These are phyloP conservation scores for Ogataea populi-albae DNA, from an alignment of 805 yeast species.

Conservation along the genomic window DNA sequence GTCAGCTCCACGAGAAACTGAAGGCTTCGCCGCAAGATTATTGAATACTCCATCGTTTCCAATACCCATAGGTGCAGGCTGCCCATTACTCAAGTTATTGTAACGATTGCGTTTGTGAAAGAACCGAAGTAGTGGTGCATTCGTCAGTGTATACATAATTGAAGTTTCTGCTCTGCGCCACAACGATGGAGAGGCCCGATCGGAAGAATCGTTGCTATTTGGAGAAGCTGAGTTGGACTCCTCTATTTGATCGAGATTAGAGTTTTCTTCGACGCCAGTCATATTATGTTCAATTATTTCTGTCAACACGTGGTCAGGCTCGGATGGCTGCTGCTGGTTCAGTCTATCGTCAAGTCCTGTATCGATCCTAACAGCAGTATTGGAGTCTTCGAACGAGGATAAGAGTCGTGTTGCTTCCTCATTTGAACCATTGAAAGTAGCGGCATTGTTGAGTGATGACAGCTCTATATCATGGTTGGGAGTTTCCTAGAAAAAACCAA, in stretches of 20 bases:
- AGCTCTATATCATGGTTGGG: no score
- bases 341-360: slow-evolving; percentile 3
- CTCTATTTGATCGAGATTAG: not conserved
- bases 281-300: slow-evolving; percentile 6
- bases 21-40: slow-evolving; percentile 85
- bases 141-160: slow-evolving; percentile 16
- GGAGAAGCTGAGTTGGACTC: no score
- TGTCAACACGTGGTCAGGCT: slow-evolving; percentile 2
- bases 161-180: slow-evolving; percentile 11
- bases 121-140: slow-evolving; percentile 31
- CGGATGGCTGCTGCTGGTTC: slow-evolving; percentile 1
- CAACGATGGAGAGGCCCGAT: no score
- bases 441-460: no score
- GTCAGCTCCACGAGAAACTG: slow-evolving; percentile 38
- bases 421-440: no score
- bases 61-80: slow-evolving; percentile 31
- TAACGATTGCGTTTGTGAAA: slow-evolving; percentile 25
- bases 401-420: no score
- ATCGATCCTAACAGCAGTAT: not conserved
- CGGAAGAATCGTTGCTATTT: no score
- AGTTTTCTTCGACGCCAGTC: slow-evolving; percentile 2
- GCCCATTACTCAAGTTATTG: slow-evolving; percentile 16
- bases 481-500: no score
- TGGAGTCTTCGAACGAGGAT: not conserved
- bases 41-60: slow-evolving; percentile 87